These are phyloP conservation scores for Lindgomyces ingoldianus DNA, from an alignment of 495 filamentous ascomycete genomes.

Conservation along the genomic window DNA sequence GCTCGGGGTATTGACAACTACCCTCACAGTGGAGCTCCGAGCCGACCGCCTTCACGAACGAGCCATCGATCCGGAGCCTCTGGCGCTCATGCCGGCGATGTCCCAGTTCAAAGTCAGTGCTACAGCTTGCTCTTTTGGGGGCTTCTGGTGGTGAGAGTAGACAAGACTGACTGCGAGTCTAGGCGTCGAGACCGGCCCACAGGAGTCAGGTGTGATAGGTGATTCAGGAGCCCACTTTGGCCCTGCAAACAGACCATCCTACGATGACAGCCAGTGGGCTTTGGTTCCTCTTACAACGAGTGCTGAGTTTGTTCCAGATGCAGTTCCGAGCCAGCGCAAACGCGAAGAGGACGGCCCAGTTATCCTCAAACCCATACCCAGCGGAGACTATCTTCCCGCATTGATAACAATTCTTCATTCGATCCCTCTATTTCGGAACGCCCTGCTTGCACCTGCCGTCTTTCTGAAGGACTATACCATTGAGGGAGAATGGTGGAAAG, in stretches of 20 bases:
- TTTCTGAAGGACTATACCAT: constrained; percentile 64
- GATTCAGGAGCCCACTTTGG: constrained; percentile 55
- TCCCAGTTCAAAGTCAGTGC: constrained; percentile 21
- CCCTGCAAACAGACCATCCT: constrained; percentile 69
- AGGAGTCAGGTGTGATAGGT: constrained; percentile 61
- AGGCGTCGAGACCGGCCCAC: constrained; percentile 40
- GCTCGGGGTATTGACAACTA: constrained; percentile 21
- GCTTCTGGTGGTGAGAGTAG: background rate
- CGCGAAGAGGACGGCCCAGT: constrained; percentile 61
- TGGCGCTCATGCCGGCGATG: constrained; percentile 7
- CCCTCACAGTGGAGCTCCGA: constrained; percentile 31
- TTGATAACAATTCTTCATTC: constrained; percentile 78
- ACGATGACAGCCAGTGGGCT: constrained; percentile 75
- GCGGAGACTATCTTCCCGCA: constrained; percentile 61
- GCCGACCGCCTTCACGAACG: constrained; percentile 32
- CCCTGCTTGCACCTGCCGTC: constrained; percentile 60
- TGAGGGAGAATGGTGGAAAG: constrained; percentile 84
- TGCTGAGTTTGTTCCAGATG: constrained; percentile 60
- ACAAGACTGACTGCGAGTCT: constrained; percentile 12
- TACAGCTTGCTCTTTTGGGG: background rate
- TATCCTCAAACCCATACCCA: constrained; percentile 69
- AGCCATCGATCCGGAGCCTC: constrained; percentile 31
- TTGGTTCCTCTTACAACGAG: constrained; percentile 56
- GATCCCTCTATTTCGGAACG: constrained; percentile 78
- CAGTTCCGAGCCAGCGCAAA: constrained; percentile 62